A percentile compares a stretch with the other conserved stretches of the same genome.
Evolutionary conservation across 2,329 filamentous ascomycete species (phyloP).

Genomic region (Xylaria digitata): DNA sequence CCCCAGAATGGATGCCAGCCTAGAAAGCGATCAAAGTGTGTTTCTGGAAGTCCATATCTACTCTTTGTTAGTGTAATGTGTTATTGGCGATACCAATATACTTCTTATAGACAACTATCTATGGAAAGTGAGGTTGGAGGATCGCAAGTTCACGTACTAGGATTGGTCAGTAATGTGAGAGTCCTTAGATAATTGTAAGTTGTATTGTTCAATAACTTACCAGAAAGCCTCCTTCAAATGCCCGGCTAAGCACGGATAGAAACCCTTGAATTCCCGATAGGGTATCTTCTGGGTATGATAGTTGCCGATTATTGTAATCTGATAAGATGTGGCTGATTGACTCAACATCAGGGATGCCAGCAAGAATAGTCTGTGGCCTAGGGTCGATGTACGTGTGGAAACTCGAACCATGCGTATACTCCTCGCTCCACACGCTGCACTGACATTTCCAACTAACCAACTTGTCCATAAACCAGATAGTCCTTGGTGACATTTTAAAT

Average conservation of each 20-base stretch:
- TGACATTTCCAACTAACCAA: too few species aligned
- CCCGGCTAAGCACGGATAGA: conserved; percentile 6
- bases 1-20: conserved; percentile 10
- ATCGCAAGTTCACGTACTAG: neutral
- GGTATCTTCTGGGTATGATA: neutral
- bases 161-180: neutral
- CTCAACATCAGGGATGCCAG: too few species aligned
- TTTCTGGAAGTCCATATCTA: conserved; percentile 13
- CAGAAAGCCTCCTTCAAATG: conserved; percentile 13
- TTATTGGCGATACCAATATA: neutral
- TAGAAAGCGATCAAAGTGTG: conserved; percentile 8
- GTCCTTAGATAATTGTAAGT: neutral
- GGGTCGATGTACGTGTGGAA: too few species aligned
- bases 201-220: conserved; percentile 2
- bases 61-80: neutral
- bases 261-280: conserved; percentile 1
- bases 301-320: neutral
- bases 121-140: neutral
- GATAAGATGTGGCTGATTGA: neutral
- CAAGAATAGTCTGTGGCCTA: too few species aligned
- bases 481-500: too few species aligned
- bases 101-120: neutral
- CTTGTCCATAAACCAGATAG: too few species aligned
- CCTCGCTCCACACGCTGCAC: too few species aligned
- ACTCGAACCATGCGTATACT: too few species aligned